Evolutionary conservation across 805 yeast genomes (phyloP), one percentile per base, ranked within the genome.

Genomic region (Saturnispora quitensis): DNA sequence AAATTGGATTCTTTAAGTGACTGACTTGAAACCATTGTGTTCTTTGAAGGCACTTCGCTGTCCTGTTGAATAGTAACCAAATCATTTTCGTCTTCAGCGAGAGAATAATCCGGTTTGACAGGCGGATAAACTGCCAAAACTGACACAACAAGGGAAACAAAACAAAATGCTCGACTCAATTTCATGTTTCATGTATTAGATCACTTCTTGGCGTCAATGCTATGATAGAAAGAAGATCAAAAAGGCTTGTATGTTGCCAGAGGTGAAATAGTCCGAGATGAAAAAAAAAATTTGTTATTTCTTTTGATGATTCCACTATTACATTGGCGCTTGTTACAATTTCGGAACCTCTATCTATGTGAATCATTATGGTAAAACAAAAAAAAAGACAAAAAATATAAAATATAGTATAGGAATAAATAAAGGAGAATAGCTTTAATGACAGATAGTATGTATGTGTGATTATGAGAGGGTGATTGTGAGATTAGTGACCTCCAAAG

Each of bases 401-500:
- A 24, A 40, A 40, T 40, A 40, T 40, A 40, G 31, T 40, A 22
- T 40, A 40, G 25, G 27, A 40, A 40, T 40, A 40, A 40, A 40
- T 40, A 40, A 40, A 24, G 31, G 25, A 27, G 42, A 35, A 38
- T 38, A 38, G 42, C 42, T 8, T 38, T 38, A 38, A 18, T 38
- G 42, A 38, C 24, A 22, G 44, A 22, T 24, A 24, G 25, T 40
- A 17, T 40, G 28, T 24, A 22, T 40, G 44, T 20, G 13, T 38
- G 22, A 20, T 38, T 18, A 17, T 18, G 42, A n/a, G 40, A 17
- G 40, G 40, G 22, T 7, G 17, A 18, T 12, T 12, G 15, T 8
- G 33, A 20, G 40, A 12, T 56, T 52, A 60, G 45, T 58, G 58
- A 25, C 67, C 66, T 51, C 67, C 67, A 60, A 62, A 62, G 22